These are phyloP conservation scores for Mucor piriformis DNA, from an alignment of 371 early-diverging fungal genomes.

Conservation along the genomic window DNA sequence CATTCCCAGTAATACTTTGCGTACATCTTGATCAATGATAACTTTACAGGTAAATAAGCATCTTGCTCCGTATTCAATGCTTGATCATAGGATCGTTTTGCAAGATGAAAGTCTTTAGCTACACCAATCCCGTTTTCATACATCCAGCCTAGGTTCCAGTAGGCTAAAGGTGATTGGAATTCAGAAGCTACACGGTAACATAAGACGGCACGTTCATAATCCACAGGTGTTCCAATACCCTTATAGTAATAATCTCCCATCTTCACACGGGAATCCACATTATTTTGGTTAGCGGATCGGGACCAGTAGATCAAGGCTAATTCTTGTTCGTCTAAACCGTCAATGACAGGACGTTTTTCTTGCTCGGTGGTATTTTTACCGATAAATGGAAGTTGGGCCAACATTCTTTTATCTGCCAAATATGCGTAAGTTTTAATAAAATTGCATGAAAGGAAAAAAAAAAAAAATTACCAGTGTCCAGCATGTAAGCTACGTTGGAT, in stretches of 20 bases:
- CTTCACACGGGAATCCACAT: conserved; percentile 87
- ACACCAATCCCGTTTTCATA: conserved; percentile 94
- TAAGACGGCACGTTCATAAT: conserved; percentile 78
- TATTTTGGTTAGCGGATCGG: conserved; percentile 94
- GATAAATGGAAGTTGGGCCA: conserved; percentile 17
- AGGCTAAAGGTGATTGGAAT: conserved; percentile 82
- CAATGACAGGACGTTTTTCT: not conserved
- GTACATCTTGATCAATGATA: conserved; percentile 75
- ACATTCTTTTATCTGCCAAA: conserved; percentile 15
- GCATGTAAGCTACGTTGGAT: conserved; percentile 78
- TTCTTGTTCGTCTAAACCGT: conserved; percentile 29
- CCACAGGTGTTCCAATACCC: conserved; percentile 77
- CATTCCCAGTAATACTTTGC: conserved; percentile 72
- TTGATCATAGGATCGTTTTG: conserved; percentile 90
- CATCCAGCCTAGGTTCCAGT: conserved; percentile 98
- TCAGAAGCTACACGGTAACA: conserved; percentile 93
- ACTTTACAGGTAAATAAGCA: conserved; percentile 80
- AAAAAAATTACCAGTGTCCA: conserved; percentile 57
- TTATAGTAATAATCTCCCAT: conserved; percentile 93
- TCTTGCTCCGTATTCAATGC: conserved; percentile 76
- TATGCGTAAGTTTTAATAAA: too few species aligned
- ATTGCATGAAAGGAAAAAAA: too few species aligned
- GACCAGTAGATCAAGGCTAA: conserved; percentile 89
- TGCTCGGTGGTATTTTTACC: not conserved
- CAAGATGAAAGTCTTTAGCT: conserved; percentile 85